A percentile compares a stretch with the other conserved stretches of the same genome.
Evolutionary conservation across 177 flowering plant species (phyloP).

Genomic region (Vitis hybrid): DNA sequence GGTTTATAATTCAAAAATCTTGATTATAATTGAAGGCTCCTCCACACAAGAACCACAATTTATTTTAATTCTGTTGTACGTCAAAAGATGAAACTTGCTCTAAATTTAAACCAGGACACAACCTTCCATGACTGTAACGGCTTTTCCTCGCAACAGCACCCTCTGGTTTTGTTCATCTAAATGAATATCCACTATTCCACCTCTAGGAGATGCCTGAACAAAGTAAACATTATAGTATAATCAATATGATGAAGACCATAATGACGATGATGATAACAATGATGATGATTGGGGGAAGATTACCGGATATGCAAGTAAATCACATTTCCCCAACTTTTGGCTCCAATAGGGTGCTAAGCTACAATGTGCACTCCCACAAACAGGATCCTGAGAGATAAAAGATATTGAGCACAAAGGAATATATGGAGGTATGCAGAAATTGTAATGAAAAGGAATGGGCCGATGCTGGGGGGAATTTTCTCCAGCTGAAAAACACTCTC

Average conservation of each 20-base stretch:
- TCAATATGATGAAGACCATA: not conserved
- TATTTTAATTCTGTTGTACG: not conserved
- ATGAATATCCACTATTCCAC: conserved; percentile 65
- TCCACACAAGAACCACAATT: not conserved
- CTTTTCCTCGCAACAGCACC: conserved; percentile 64
- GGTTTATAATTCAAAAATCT: not conserved
- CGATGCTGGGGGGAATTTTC: too few relatives aligned
- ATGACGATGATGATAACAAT: not conserved
- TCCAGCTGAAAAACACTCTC: too few relatives aligned
- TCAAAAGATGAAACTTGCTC: not conserved
- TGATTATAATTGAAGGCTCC: not conserved
- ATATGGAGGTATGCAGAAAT: too few relatives aligned
- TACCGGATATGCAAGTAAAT: conserved; percentile 60
- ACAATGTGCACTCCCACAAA: conserved; percentile 82
- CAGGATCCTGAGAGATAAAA: conserved; percentile 63
- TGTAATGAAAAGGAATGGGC: too few relatives aligned
- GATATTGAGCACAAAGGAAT: not conserved
- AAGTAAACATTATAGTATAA: not conserved
- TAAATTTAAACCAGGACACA: conserved; percentile 44
- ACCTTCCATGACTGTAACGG: conserved; percentile 75
- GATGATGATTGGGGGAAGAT: conserved; percentile 12
- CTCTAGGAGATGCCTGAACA: conserved; percentile 72
- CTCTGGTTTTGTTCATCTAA: conserved; percentile 59
- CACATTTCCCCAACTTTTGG: conserved; percentile 63
- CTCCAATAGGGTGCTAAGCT: conserved; percentile 75